A percentile compares a stretch with the other conserved stretches of the same genome.
Conservation (phyloP, 2,329 filamentous ascomycete species). For the Aspergillus niger region DNA sequence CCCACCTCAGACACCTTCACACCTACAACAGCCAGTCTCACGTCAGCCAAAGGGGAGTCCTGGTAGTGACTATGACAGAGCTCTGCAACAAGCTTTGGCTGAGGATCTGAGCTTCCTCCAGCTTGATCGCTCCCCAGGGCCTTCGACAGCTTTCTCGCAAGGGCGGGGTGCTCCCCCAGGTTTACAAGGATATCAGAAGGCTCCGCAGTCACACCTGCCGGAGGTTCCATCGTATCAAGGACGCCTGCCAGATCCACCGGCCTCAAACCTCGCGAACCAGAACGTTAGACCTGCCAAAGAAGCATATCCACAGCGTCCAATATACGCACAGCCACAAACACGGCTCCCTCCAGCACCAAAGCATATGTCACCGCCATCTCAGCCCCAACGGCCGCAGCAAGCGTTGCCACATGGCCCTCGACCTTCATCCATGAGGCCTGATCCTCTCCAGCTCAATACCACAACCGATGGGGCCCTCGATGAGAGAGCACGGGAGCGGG, state of each 20-base stretch:
- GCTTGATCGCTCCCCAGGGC: conserved; percentile 32
- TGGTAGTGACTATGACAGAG: conserved; percentile 44
- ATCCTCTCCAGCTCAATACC: conserved; percentile 13
- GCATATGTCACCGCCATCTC: conserved; percentile 54
- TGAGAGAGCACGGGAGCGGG: conserved; percentile 13
- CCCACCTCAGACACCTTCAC: conserved; percentile 52
- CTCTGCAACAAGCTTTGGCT: conserved; percentile 44
- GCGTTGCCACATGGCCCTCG: conserved; percentile 10
- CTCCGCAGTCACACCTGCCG: conserved; percentile 31
- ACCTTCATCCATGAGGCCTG: conserved; percentile 10
- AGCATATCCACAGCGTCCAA: conserved; percentile 14
- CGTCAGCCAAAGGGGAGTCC: conserved; percentile 38
- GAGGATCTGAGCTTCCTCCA: conserved; percentile 45
- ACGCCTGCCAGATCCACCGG: conserved; percentile 23
- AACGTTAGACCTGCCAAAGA: conserved; percentile 12
- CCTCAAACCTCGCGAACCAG: conserved; percentile 21
- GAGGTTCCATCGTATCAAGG: conserved; percentile 39
- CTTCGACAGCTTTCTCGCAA: conserved; percentile 19
- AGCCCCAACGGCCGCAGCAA: conserved; percentile 16
- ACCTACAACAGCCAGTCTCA: conserved; percentile 45
- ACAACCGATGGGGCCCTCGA: conserved; percentile 6
- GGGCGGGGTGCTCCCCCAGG: conserved; percentile 15
- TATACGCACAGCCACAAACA: conserved; percentile 14
- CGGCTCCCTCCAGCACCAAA: conserved; percentile 53
- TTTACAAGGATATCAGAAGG: conserved; percentile 27